phyloP scores from a whole-genome alignment of 495 filamentous ascomycete species.

The Neurospora sublineolata region DNA sequence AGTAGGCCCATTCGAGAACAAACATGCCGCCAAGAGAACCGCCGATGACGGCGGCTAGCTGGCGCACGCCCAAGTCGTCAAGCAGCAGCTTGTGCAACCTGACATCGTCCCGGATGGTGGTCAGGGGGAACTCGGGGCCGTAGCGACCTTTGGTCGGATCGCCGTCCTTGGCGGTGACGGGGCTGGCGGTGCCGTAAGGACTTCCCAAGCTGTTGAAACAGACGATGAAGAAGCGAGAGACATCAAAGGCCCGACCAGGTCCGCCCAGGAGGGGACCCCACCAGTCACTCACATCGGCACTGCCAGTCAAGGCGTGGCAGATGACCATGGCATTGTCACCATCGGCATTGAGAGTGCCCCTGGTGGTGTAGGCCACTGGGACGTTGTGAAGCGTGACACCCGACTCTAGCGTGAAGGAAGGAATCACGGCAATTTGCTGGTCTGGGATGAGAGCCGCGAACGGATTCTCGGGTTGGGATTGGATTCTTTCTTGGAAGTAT shows the following conservation, averaged over 20 bases:
- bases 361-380: slow-evolving; percentile 83
- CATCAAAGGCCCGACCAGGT: slow-evolving; percentile 82
- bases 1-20: slow-evolving; percentile 91
- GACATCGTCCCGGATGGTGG: slow-evolving; percentile 90
- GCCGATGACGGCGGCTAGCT: slow-evolving; percentile 81
- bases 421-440: slow-evolving; percentile 75
- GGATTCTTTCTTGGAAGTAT: slow-evolving; percentile 48
- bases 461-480: slow-evolving; percentile 77
- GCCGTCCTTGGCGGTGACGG: slow-evolving; percentile 78
- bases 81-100: slow-evolving; percentile 86
- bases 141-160: slow-evolving; percentile 65
- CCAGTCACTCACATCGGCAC: slow-evolving; percentile 94
- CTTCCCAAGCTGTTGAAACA: slow-evolving; percentile 95
- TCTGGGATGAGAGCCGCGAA: slow-evolving; percentile 76
- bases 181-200: slow-evolving; percentile 92
- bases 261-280: slow-evolving; percentile 93
- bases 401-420: slow-evolving; percentile 86
- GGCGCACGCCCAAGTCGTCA: slow-evolving; percentile 76
- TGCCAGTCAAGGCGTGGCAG: slow-evolving; percentile 92
- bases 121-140: slow-evolving; percentile 91
- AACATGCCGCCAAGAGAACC: slow-evolving; percentile 99
- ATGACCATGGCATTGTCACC: slow-evolving; percentile 91
- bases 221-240: slow-evolving; percentile 82
- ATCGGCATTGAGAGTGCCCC: slow-evolving; percentile 61
- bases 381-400: slow-evolving; percentile 80